These are phyloP conservation scores for Corymbia maculata DNA, from an alignment of 345 rosid genomes.

Conservation along the genomic window DNA sequence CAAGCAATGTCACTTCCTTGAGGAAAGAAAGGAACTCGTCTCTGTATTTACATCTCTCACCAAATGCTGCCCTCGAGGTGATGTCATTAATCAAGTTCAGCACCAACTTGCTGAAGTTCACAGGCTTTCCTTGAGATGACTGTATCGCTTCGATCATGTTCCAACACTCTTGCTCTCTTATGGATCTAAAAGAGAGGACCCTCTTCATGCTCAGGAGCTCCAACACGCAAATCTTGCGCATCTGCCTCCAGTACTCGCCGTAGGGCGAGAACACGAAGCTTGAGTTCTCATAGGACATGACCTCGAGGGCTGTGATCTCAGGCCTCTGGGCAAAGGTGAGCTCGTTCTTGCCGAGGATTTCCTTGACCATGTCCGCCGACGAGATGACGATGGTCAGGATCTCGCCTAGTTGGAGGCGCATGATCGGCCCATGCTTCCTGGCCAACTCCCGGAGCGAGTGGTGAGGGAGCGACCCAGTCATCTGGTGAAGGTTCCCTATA, in stretches of 20 bases:
- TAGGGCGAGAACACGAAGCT: constrained; percentile 5
- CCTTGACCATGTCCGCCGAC: constrained; percentile 15
- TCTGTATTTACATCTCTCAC: constrained; percentile 5
- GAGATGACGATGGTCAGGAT: constrained; percentile 7
- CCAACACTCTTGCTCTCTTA: neutral
- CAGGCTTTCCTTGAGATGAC: neutral
- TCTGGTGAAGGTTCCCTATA: constrained; percentile 20
- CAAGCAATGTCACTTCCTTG: constrained; percentile 1
- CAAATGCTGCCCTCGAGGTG: constrained; percentile 18
- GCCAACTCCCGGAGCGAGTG: constrained; percentile 8
- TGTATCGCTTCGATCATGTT: neutral
- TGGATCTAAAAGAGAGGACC: neutral
- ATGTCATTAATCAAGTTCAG: constrained; percentile 3
- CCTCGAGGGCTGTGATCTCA: neutral
- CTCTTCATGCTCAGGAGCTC: constrained; percentile 1
- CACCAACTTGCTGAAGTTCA: constrained; percentile 6
- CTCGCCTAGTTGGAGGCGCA: constrained; percentile 27
- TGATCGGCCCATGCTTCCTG: constrained; percentile 18
- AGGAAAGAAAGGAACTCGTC: constrained; percentile 2
- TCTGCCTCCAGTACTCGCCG: constrained; percentile 3
- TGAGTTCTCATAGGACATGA: constrained; percentile 6
- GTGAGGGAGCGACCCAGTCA: constrained; percentile 18
- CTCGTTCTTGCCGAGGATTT: constrained; percentile 16
- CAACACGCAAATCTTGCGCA: neutral
- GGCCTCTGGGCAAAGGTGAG: constrained; percentile 20